A percentile compares a stretch with the other conserved stretches of the same genome.
Conservation (phyloP, 2,329 filamentous ascomycete genomes). For the Pyrenochaeta sp. region DNA sequence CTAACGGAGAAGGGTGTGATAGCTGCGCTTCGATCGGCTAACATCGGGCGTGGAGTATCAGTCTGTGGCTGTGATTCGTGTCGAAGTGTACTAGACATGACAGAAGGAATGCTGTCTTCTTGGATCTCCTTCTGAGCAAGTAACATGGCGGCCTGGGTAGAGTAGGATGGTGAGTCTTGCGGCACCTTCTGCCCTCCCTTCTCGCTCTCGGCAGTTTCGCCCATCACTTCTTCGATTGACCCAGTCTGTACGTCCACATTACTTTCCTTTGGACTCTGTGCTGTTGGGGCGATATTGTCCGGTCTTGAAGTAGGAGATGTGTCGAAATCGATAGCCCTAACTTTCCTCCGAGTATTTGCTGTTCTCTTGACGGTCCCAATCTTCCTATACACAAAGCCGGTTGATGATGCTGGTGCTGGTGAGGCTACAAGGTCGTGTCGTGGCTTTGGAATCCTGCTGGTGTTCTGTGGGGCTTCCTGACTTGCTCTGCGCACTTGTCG, state of each 20-base stretch:
- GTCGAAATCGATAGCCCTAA: conserved; percentile 32
- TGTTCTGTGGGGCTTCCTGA: conserved; percentile 1
- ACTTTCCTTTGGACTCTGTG: background rate
- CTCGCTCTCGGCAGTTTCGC: background rate
- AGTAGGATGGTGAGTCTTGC: conserved; percentile 21
- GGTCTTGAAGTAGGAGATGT: conserved; percentile 24
- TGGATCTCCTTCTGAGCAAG: conserved; percentile 44
- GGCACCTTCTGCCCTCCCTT: conserved; percentile 1
- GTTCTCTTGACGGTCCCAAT: conserved; percentile 16
- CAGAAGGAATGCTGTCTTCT: conserved; percentile 31
- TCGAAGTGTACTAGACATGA: conserved; percentile 18
- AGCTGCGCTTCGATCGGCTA: conserved; percentile 25
- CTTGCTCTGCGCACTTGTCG: conserved; percentile 1
- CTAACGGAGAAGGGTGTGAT: conserved; percentile 39
- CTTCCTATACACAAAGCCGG: conserved; percentile 37
- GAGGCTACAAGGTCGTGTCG: conserved; percentile 29
- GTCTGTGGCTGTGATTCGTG: conserved; percentile 24
- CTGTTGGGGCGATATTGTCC: conserved; percentile 1
- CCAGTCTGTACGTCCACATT: background rate
- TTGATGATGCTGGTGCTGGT: conserved; percentile 30
- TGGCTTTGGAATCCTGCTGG: background rate
- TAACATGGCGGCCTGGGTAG: conserved; percentile 47
- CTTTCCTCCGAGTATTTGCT: conserved; percentile 18
- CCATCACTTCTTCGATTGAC: background rate
- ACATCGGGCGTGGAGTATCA: conserved; percentile 22